Evolutionary conservation across 805 yeast genomes (phyloP), one percentile per base, ranked within the genome.

Genomic region (Yamadazyma nakazawae): DNA sequence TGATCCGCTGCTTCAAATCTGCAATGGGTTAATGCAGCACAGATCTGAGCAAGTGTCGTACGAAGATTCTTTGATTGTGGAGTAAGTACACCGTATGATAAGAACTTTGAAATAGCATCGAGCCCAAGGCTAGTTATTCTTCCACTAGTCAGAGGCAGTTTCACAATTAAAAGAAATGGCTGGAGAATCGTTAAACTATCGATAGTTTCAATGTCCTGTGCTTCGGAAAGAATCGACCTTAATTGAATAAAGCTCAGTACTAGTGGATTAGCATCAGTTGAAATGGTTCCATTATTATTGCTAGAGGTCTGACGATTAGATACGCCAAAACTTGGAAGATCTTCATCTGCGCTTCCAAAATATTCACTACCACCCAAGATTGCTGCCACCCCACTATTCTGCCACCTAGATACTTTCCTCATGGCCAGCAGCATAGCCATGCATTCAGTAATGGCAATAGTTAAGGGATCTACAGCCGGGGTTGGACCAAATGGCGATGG

Each of bases 1-100:
- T 89, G 96, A 60, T 91, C 97, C 0, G 94, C 85, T 2, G 96
- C 96, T 70, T 94, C 97, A 62, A 94, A 94, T 39, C 96, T 80
- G 66, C 98, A 94, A 61, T 89, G 96, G 0, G 98, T 88, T 51
- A 94, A 74, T 0, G 97, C 79, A 28, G 80, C 79, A 9, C 84
- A 78, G 40, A 86, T 75, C 58, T 87, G 88, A 14, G 81, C 77
- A 50, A 88, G 65, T 1, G 85, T 77, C 40, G 69, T 74, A 28
- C 71, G 75, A 17, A 86, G 66, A 47, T 85, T 83, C 26, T 72
- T 68, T 5, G 89, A 80, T 2, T 67, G 57, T 9, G 60, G 61
- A 16, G 79, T 71, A n/a, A 94, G 74, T 28, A 94, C 79, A 13
- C 76, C 80, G 62, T 87, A 85, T 35, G 79, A 76, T 44, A 92